Evolutionary conservation across 768 basidiomycete genomes (phyloP).

Genomic region (Tricholoma furcatifolium): DNA sequence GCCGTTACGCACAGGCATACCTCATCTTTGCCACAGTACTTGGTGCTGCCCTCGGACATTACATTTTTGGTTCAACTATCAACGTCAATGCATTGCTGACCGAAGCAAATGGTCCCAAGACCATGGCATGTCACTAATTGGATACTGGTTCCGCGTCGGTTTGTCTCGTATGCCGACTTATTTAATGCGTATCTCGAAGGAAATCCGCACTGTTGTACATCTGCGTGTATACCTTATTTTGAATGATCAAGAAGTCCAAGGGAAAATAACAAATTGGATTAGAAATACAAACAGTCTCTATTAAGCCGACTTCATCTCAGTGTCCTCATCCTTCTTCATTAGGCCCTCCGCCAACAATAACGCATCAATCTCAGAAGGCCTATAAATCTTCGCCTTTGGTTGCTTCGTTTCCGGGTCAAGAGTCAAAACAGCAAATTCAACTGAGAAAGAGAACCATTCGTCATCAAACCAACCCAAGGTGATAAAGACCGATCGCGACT

Average conservation of each 20-base stretch:
- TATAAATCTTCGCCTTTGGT: slow-evolving; percentile 90
- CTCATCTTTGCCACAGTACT: slow-evolving; percentile 79
- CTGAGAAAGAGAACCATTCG: slow-evolving; percentile 36
- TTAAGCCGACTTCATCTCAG: slow-evolving; percentile 67
- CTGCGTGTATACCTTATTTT: not conserved
- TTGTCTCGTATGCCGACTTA: not conserved
- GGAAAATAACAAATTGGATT: slow-evolving; percentile 19
- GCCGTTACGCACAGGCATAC: slow-evolving; percentile 58
- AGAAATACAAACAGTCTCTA: slow-evolving; percentile 22
- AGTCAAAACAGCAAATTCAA: slow-evolving; percentile 95
- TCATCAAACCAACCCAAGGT: not conserved
- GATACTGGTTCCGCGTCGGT: not conserved
- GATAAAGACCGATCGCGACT: slow-evolving; percentile 28
- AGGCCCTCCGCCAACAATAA: slow-evolving; percentile 76
- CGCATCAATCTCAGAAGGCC: slow-evolving; percentile 84
- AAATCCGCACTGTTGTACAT: not conserved
- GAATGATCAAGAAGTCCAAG: not conserved
- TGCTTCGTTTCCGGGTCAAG: slow-evolving; percentile 73
- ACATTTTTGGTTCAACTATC: slow-evolving; percentile 65
- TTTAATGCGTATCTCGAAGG: not conserved
- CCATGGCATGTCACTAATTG: slow-evolving; percentile 76
- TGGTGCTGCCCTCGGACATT: slow-evolving; percentile 84
- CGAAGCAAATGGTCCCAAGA: slow-evolving; percentile 47
- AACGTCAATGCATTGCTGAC: slow-evolving; percentile 59
- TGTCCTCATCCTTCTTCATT: slow-evolving; percentile 84